phyloP scores from a whole-genome alignment of 2,329 filamentous ascomycete species.

The Teratosphaeria viscida region DNA sequence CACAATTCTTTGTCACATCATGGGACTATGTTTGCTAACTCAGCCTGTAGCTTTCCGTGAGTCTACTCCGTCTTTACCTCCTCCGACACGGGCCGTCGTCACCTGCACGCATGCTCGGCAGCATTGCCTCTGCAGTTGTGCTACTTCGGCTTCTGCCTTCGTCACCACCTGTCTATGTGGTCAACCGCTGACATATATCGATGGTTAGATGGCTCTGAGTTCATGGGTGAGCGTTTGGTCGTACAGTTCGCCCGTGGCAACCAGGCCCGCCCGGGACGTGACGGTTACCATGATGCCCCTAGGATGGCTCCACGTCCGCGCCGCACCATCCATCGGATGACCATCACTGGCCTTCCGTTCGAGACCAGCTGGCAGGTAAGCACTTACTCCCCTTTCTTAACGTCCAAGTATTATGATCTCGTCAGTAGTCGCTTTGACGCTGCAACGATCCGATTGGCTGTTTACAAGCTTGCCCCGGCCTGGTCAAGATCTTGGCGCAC shows the following conservation, averaged over 20 bases:
- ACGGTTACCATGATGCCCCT: conserved; percentile 52
- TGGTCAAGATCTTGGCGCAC: background rate
- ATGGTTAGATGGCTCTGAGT: conserved; percentile 77
- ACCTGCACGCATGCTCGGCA: conserved; percentile 2
- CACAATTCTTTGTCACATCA: conserved; percentile 3
- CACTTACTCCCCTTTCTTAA: background rate
- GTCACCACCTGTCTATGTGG: conserved; percentile 9
- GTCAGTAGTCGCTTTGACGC: background rate
- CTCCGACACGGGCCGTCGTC: background rate
- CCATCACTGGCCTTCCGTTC: conserved; percentile 88
- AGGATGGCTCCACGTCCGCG: conserved; percentile 69
- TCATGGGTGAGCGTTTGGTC: conserved; percentile 94
- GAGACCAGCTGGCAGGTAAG: conserved; percentile 99
- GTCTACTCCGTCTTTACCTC: conserved; percentile 22
- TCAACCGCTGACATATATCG: conserved; percentile 22
- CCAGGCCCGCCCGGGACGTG: conserved; percentile 45
- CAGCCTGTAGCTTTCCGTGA: conserved; percentile 48
- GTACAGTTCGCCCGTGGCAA: conserved; percentile 96
- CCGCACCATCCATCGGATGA: conserved; percentile 92
- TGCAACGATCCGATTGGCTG: background rate
- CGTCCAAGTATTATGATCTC: background rate
- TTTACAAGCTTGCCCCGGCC: background rate
- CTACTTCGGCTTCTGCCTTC: background rate
- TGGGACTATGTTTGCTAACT: conserved; percentile 9
- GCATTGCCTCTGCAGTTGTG: conserved; percentile 1